Conservation (phyloP, 1,139 yeast species). For the Taphrina betulina region DNA sequence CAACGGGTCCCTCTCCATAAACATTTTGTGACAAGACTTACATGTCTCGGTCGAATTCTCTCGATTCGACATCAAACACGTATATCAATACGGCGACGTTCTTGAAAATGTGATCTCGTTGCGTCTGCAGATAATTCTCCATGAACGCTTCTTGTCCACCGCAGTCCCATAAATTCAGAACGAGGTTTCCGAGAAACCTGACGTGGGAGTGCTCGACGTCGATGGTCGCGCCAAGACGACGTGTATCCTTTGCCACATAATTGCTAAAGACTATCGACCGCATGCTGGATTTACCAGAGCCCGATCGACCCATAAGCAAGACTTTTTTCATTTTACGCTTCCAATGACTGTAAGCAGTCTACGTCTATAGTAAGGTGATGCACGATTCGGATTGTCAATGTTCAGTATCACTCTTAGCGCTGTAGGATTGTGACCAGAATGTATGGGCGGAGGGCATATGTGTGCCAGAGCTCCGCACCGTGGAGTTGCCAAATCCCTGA, state of each 20-base stretch:
- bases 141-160: slow-evolving; percentile 96
- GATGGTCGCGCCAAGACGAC: slow-evolving; percentile 93
- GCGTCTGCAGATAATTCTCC: slow-evolving; percentile 86
- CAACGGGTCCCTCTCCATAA: no score
- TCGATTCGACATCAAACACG: slow-evolving; percentile 93
- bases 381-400: no score
- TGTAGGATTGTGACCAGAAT: no score
- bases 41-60: slow-evolving; percentile 87
- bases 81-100: slow-evolving; percentile 97
- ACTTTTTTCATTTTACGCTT: slow-evolving; percentile 26
- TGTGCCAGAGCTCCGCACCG: no score
- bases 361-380: no score
- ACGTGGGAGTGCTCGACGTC: slow-evolving; percentile 97
- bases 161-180: slow-evolving; percentile 95
- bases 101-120: slow-evolving; percentile 86
- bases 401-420: no score
- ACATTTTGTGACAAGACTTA: background rate
- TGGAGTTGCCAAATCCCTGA: no score
- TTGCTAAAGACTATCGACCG: slow-evolving; percentile 88
- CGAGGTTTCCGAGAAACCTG: slow-evolving; percentile 90
- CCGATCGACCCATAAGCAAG: slow-evolving; percentile 44
- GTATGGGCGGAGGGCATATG: no score
- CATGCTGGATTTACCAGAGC: slow-evolving; percentile 98
- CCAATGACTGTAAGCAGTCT: no score
- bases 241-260: slow-evolving; percentile 93